Conservation (phyloP, 768 basidiomycete genomes). For the Lepiota brunneoincarnata region DNA sequence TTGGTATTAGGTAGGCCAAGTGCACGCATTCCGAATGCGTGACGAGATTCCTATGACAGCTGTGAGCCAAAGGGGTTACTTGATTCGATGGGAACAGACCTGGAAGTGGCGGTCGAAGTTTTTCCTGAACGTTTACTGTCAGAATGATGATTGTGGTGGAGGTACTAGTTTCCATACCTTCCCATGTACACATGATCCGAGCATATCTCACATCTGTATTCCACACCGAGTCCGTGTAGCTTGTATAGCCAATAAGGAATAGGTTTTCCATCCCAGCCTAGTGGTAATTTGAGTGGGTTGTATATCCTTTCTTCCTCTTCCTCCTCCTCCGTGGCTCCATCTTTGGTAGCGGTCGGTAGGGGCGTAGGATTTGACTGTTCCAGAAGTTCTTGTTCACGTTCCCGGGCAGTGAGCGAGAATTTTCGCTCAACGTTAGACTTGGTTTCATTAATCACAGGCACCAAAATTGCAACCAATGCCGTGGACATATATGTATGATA, state of each 20-base stretch:
- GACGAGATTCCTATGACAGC: slow-evolving; percentile 77
- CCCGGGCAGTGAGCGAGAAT: slow-evolving; percentile 95
- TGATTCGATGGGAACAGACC: slow-evolving; percentile 32
- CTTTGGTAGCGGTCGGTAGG: slow-evolving; percentile 42
- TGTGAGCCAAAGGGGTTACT: slow-evolving; percentile 14
- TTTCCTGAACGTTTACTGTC: slow-evolving; percentile 52
- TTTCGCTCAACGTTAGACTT: slow-evolving; percentile 95
- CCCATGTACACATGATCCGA: slow-evolving; percentile 98
- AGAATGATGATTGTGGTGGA: not conserved
- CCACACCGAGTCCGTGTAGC: slow-evolving; percentile 95
- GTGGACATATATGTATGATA: slow-evolving; percentile 69
- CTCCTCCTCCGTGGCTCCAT: slow-evolving; percentile 64
- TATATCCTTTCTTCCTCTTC: slow-evolving; percentile 97
- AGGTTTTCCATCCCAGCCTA: slow-evolving; percentile 98
- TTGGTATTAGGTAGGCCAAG: slow-evolving; percentile 97
- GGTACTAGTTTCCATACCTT: slow-evolving; percentile 45
- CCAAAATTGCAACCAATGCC: slow-evolving; percentile 62
- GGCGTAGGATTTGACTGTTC: slow-evolving; percentile 61
- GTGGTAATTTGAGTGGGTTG: slow-evolving; percentile 94
- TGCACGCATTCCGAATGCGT: slow-evolving; percentile 98
- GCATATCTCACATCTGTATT: slow-evolving; percentile 97
- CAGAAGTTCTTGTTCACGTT: slow-evolving; percentile 90
- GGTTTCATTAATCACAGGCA: slow-evolving; percentile 76
- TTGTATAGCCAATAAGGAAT: slow-evolving; percentile 99
- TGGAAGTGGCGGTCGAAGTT: slow-evolving; percentile 97